Percentiles rank a stretch among this genome's conserved stretches.
phyloP scores from a whole-genome alignment of 2,329 filamentous ascomycete species.

The Curvularia sp. region DNA sequence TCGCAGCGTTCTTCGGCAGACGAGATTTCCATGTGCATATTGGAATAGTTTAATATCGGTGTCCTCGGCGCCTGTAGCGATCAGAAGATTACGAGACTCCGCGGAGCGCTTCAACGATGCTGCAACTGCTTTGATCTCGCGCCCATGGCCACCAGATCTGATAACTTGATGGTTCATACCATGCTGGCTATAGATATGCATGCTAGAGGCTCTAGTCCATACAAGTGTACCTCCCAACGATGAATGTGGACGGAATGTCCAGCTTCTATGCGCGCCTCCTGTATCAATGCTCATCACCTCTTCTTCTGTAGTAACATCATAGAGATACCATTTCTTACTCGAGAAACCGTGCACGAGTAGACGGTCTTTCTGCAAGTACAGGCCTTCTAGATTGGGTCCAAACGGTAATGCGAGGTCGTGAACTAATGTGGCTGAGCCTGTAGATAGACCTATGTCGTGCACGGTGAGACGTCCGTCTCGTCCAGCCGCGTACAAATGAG shows the following conservation, averaged over 20 bases:
- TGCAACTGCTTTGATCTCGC: conserved; percentile 77
- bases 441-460: conserved; percentile 53
- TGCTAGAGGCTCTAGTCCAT: conserved; percentile 73
- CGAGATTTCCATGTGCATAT: conserved; percentile 45
- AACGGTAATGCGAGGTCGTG: conserved; percentile 75
- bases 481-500: conserved; percentile 72
- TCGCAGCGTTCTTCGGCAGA: conserved; percentile 71
- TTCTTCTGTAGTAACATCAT: conserved; percentile 75
- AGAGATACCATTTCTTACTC: conserved; percentile 79
- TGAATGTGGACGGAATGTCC: conserved; percentile 61
- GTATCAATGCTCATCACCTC: conserved; percentile 78
- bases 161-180: conserved; percentile 59
- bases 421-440: conserved; percentile 54
- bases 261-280: conserved; percentile 83
- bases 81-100: conserved; percentile 46
- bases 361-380: conserved; percentile 63
- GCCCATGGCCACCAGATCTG: conserved; percentile 77
- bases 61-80: conserved; percentile 75
- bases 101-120: conserved; percentile 43
- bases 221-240: conserved; percentile 63
- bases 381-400: conserved; percentile 77
- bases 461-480: conserved; percentile 80
- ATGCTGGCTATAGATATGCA: conserved; percentile 55
- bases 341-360: conserved; percentile 83
- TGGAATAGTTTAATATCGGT: conserved; percentile 78